Conservation (phyloP, 2,329 filamentous ascomycete species). For the Blumeria graminis region DNA sequence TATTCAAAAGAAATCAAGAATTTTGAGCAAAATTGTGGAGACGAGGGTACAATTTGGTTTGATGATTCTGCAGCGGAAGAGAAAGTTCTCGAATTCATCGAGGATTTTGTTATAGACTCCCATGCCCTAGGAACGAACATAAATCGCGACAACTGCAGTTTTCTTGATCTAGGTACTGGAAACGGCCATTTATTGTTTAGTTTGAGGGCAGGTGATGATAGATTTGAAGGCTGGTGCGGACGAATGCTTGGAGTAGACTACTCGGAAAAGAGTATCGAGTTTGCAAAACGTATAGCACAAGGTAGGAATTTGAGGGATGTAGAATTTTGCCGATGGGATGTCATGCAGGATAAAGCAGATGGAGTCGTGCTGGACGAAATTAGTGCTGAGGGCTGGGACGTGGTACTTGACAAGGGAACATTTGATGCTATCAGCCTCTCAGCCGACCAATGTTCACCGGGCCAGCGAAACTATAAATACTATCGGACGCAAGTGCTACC, state of each 20-base stretch:
- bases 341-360: constrained; percentile 21
- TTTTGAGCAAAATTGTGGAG: constrained; percentile 43
- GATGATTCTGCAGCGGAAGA: constrained; percentile 72
- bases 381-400: constrained; percentile 41
- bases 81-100: constrained; percentile 44
- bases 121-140: constrained; percentile 6
- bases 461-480: constrained; percentile 41
- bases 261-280: constrained; percentile 44
- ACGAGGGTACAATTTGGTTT: constrained; percentile 90
- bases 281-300: constrained; percentile 40
- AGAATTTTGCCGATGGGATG: constrained; percentile 27
- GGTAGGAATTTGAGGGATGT: constrained; percentile 14
- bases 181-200: constrained; percentile 81
- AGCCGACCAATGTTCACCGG: constrained; percentile 26
- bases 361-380: constrained; percentile 5
- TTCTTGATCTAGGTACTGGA: constrained; percentile 79
- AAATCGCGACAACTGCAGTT: constrained; percentile 20
- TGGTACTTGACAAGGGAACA: constrained; percentile 92
- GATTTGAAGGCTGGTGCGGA: constrained; percentile 32
- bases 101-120: constrained; percentile 6
- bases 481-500: constrained; percentile 46
- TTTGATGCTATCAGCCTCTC: constrained; percentile 84
- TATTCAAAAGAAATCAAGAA: constrained; percentile 51
- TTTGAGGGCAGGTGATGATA: constrained; percentile 28
- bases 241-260: constrained; percentile 76